Evolutionary conservation across 2,329 filamentous ascomycete genomes (phyloP).

Genomic region (Decorospora gaudefroyi): DNA sequence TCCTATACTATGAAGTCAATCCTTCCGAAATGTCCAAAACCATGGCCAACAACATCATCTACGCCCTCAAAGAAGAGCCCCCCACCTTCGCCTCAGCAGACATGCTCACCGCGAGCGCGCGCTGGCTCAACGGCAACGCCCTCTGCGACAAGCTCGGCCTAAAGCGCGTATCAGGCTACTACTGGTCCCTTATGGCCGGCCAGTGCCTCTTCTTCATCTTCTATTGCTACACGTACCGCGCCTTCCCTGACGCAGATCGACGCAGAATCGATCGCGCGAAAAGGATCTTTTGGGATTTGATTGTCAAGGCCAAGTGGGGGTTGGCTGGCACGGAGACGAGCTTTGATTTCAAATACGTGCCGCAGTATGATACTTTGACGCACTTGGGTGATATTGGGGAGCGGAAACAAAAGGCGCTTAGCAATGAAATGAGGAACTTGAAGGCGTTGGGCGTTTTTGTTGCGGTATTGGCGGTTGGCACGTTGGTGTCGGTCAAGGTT

Average conservation of each 20-base stretch:
- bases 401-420: constrained; percentile 44
- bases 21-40: constrained; percentile 66
- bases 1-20: constrained; percentile 67
- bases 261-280: constrained; percentile 59
- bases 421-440: constrained; percentile 55
- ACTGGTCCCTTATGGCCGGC: constrained; percentile 63
- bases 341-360: constrained; percentile 75
- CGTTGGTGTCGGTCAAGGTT: constrained; percentile 33
- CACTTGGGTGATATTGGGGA: constrained; percentile 52
- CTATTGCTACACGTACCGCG: constrained; percentile 58
- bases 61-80: constrained; percentile 66
- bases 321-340: constrained; percentile 63
- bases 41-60: constrained; percentile 76
- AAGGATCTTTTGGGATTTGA: constrained; percentile 61
- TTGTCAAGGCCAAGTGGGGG: constrained; percentile 67
- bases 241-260: constrained; percentile 55
- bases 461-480: constrained; percentile 32
- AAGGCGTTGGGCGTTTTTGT: constrained; percentile 52
- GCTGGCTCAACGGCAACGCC: constrained; percentile 71
- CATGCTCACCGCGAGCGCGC: constrained; percentile 69
- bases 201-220: constrained; percentile 70
- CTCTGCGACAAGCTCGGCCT: constrained; percentile 65
- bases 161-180: constrained; percentile 60
- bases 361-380: constrained; percentile 58
- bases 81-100: constrained; percentile 68